Base-by-base conservation (phyloP, 1,284 basidiomycete genomes). In the Hypsizygus ulmarius region DNA sequence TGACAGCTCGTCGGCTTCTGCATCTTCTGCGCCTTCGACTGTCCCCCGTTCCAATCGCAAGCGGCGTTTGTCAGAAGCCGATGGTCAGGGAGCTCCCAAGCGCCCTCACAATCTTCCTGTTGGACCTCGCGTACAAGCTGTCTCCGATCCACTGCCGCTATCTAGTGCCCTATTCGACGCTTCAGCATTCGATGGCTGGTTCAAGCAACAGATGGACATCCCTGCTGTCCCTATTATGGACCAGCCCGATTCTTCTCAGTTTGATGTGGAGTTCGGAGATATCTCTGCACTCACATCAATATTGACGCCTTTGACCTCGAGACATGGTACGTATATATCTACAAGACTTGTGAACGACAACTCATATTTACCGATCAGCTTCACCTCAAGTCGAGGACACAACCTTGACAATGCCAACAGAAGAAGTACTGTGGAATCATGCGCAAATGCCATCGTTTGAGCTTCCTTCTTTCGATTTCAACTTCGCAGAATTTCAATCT, bases 61-160 rank as follows among this genome's bases (percentile, higher is more conserved):
- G 45, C 64, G 70, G 34, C 59, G 61, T 6, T 43, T 68, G 9
- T 72, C 70, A 3, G 64, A 68, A 4, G 43, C 51, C 0, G 62
- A 61, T 9, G 35, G 16, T 0, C 27, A 49, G 4, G 39, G 30
- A 0, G 11, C 44, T 28, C 39, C 59, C 3, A 69, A 68, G 36
- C 57, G 58, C 21, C 58, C 62, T 0, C 50, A 56, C 28, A 50
- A 52, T 21, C 48, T 59, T 1, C 32, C 48, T 8, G 27, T 33
- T 11, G 39, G 35, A 11, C 55, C 58, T 0, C 59, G 54, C 28
- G 40, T 56, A 1, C 64, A 66, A 15, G 21, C 54, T 2, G 55
- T 62, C 0, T 67, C 72, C 0, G 60, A 65, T 49, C 58, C 66
- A 21, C 30, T 61, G 0, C 61, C 62, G 5, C 15, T 27, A n/a